These are phyloP conservation scores for Starmerella kuoi DNA, from an alignment of 805 yeast genomes.

Conservation along the genomic window DNA sequence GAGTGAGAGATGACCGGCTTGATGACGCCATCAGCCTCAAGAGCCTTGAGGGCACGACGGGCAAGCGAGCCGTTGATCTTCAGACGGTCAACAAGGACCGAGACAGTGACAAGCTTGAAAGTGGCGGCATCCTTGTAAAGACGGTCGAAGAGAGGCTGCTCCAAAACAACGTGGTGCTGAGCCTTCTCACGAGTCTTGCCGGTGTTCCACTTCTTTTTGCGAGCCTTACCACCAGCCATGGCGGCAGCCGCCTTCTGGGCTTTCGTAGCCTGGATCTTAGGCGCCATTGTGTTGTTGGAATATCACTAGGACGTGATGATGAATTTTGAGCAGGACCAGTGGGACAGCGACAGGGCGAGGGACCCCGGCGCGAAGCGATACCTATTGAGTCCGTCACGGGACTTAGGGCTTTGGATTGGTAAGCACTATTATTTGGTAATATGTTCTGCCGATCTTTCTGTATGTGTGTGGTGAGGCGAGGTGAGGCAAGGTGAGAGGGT, in stretches of 20 bases:
- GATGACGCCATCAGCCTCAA: slow-evolving; percentile 90
- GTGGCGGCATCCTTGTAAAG: slow-evolving; percentile 98
- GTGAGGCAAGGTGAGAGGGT: no score
- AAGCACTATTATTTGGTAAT: background rate
- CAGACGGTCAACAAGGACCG: slow-evolving; percentile 97
- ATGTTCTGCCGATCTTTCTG: background rate
- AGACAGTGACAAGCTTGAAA: slow-evolving; percentile 94
- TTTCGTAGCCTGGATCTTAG: slow-evolving; percentile 97
- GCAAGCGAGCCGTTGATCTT: slow-evolving; percentile 99
- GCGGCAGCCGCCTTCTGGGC: slow-evolving; percentile 99
- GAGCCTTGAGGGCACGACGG: slow-evolving; percentile 92
- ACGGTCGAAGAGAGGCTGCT: slow-evolving; percentile 98
- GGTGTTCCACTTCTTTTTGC: slow-evolving; percentile 99
- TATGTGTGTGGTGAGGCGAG: background rate
- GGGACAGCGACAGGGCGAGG: slow-evolving; percentile 7
- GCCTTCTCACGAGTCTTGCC: slow-evolving; percentile 99
- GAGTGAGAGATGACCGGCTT: slow-evolving; percentile 90
- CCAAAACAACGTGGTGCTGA: slow-evolving; percentile 91
- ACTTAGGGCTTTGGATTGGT: slow-evolving; percentile 12
- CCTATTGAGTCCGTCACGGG: slow-evolving; percentile 17
- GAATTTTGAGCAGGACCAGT: slow-evolving; percentile 11
- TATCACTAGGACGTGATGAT: slow-evolving; percentile 6
- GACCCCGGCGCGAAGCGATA: background rate
- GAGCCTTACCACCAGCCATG: slow-evolving; percentile 99
- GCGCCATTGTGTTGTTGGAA: slow-evolving; percentile 65